Base-by-base conservation (phyloP, 2,329 filamentous ascomycete genomes). In the Pseudogymnoascus sp. region DNA sequence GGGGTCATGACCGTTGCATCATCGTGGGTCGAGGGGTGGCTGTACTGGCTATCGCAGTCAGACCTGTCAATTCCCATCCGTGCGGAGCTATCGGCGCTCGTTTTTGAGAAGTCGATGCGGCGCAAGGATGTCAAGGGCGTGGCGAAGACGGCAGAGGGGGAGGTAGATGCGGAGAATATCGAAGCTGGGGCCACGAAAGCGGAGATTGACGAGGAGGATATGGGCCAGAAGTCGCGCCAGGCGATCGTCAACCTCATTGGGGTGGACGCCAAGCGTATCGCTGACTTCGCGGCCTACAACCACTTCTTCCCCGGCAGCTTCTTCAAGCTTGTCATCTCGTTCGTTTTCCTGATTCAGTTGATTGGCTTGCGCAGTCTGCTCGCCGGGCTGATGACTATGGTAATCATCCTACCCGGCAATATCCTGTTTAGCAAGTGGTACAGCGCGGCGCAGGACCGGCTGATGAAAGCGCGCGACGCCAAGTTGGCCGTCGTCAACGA, bases 401-500 rank as follows among this genome's bases (percentile, higher is more conserved):
- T 82, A 2, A 69, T 88, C 38, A 82, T 88, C 27, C 81, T 85
- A 41, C 90, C 90, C 0, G 65, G 90, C 64, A 92, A 92, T 68
- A 80, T 87, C 27, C 84, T 81, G 66, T 84, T 84, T 63, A 84
- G 87, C 36, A 89, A 82, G 70, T 78, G 78, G 17, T 90, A 91
- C 69, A 77, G 86, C 0, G 78, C 76, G 21, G 82, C 85, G 4
- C 87, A 91, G 68, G 86, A 88, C 62, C 77, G 79, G 59, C 73
- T 93, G 59, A 92, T 92, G 89, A 89, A 88, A 70, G 79, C 86
- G 29, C 80, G 90, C 48, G 90, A 93, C 71, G 80, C 84, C 61
- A 93, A 92, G 74, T 81, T 92, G 74, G 86, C 82, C 0, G 82
- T 92, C 12, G 81, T 94, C 31, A 89, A 89, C 1, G 90, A 94